Base-by-base conservation (phyloP, 1,139 yeast genomes). In the Pichia sp. region DNA sequence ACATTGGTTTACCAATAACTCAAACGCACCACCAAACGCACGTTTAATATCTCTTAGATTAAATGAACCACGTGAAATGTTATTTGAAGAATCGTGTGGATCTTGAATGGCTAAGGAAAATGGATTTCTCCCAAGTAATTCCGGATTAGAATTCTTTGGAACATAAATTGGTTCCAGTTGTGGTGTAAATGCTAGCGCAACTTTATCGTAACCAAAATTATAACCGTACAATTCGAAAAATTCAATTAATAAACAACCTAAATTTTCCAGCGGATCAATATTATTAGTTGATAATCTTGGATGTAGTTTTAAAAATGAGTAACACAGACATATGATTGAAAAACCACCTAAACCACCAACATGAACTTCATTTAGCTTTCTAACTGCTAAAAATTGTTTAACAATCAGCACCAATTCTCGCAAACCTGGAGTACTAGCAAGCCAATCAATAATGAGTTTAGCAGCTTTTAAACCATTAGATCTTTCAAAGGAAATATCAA, bases 261-360 rank as follows among this genome's bases (percentile, higher is more conserved):
- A 66, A 59, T 94, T 94, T 41, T 84, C 84, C 52, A 75, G 58
- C 0, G 89, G 80, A 39, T 76, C 72, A 53, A 90, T 82, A 42
- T 80, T 78, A 8, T 76, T 71, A 0, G 95, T 78, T 3, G 82
- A 65, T 6, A 90, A 59, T 54, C 89, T 73, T 11, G 97, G 97
- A 63, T 92, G 98, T 47, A 85, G 67, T 53, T 71, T 74, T 51
- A 94, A 65, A 60, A 92, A 90, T 30, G 95, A 84, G 58, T 84
- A 84, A 32, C 87, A 89, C 59, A 92, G 65, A 56, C 96, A 89
- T 37, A 90, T 87, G 25, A 90, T 87, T 8, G 97, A 81, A 60
- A 85, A 92, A 0, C 98, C 98, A 29, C 99, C 98, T 22, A 94
- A 69, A 0, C 98, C 98, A 47, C 99, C 99, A 24, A 83, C 82